phyloP scores from a whole-genome alignment of 495 filamentous ascomycete species.

The Neurospora terricola region DNA sequence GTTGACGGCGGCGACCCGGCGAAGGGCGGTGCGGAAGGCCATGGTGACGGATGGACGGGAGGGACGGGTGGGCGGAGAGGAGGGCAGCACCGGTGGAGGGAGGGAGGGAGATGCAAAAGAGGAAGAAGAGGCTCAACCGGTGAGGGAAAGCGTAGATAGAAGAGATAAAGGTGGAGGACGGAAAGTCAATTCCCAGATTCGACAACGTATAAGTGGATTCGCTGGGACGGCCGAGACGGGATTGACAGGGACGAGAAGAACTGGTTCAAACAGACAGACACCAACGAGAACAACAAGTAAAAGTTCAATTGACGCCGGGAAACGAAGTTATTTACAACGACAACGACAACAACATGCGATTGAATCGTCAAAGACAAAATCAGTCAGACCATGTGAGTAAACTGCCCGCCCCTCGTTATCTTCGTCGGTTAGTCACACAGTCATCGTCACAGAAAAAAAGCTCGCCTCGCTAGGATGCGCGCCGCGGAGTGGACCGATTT shows the following conservation, averaged over 20 bases:
- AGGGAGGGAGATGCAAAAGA: background rate
- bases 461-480: background rate
- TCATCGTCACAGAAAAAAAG: background rate
- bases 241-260: background rate
- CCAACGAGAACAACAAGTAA: background rate
- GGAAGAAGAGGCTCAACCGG: background rate
- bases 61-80: background rate
- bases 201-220: background rate
- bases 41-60: slow-evolving; percentile 5
- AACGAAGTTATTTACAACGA: background rate
- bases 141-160: background rate
- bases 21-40: slow-evolving; percentile 21
- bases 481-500: background rate
- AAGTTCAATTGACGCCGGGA: background rate
- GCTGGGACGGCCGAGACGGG: background rate
- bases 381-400: background rate
- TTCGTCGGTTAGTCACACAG: background rate
- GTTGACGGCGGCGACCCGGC: slow-evolving; percentile 16
- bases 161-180: background rate
- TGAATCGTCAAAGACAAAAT: background rate
- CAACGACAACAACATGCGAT: background rate
- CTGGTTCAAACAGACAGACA: background rate
- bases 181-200: background rate
- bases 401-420: background rate
- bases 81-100: background rate